Percentiles rank a stretch among this genome's conserved stretches.
Evolutionary conservation across 1,284 basidiomycete genomes (phyloP).

Genomic region (Heterobasidion occidentale): DNA sequence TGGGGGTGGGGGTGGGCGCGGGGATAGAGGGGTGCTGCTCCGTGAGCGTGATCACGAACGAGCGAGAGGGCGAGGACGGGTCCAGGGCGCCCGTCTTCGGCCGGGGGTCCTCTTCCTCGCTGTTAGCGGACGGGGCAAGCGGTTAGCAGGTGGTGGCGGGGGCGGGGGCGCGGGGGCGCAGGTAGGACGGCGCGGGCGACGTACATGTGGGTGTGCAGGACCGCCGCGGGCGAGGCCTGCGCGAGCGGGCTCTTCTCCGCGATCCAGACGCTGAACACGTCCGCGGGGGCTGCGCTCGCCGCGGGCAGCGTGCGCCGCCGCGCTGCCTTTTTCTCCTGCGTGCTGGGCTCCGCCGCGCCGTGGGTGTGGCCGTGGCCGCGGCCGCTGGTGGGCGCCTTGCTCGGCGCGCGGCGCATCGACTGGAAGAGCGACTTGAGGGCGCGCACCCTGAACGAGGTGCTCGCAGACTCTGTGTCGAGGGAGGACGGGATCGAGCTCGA

Average conservation of each 20-base stretch:
- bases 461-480: not conserved
- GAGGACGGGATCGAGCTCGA: not conserved
- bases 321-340: not conserved
- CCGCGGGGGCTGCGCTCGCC: not conserved
- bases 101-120: not conserved
- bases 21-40: not conserved
- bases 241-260: not conserved
- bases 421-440: not conserved
- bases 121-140: not conserved
- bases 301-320: not conserved
- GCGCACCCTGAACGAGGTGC: not conserved
- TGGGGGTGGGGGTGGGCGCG: conserved; percentile 7
- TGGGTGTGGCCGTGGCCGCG: no score
- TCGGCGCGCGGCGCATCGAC: not conserved
- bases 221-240: not conserved
- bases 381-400: not conserved
- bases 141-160: not conserved
- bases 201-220: not conserved
- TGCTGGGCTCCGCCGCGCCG: not conserved
- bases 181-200: not conserved
- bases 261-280: not conserved
- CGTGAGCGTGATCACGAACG: not conserved
- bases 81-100: not conserved
- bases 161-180: no score
- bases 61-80: conserved; percentile 3